Conservation (phyloP, 169 alveolate genomes). For the Theileria equi region DNA sequence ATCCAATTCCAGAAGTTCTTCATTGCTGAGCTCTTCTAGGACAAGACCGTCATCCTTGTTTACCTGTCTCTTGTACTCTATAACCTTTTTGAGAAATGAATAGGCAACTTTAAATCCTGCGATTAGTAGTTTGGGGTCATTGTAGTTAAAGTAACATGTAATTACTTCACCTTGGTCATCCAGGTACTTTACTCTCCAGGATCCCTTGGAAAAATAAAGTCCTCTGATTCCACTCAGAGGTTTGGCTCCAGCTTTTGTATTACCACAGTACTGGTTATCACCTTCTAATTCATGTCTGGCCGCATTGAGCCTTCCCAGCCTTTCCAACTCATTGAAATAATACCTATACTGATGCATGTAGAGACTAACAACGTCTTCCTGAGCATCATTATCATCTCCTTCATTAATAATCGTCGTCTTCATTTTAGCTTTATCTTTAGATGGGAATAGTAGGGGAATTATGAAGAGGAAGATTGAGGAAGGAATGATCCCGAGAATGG, state of each 20-base stretch:
- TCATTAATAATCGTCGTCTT: too few species aligned
- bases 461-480: too few species aligned
- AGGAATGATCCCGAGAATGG: too few species aligned
- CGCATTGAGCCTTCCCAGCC: slow-evolving; percentile 30
- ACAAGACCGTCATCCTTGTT: slow-evolving; percentile 52
- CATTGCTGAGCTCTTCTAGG: slow-evolving; percentile 24
- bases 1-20: slow-evolving; percentile 48
- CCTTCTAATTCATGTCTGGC: not conserved
- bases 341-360: too few species aligned
- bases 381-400: too few species aligned
- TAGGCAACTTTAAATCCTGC: slow-evolving; percentile 48
- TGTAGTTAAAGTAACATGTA: slow-evolving; percentile 42
- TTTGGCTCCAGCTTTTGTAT: slow-evolving; percentile 46
- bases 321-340: slow-evolving; percentile 40
- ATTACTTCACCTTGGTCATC: slow-evolving; percentile 20
- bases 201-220: slow-evolving; percentile 53
- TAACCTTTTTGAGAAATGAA: slow-evolving; percentile 41
- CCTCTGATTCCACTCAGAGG: slow-evolving; percentile 64
- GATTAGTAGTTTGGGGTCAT: slow-evolving; percentile 31
- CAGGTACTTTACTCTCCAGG: slow-evolving; percentile 57
- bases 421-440: too few species aligned
- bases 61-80: slow-evolving; percentile 34
- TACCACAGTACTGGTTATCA: slow-evolving; percentile 3
- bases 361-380: too few species aligned
- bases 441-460: too few species aligned